Conservation (phyloP, 1,284 basidiomycete genomes). For the Porogramme epimiltina region DNA sequence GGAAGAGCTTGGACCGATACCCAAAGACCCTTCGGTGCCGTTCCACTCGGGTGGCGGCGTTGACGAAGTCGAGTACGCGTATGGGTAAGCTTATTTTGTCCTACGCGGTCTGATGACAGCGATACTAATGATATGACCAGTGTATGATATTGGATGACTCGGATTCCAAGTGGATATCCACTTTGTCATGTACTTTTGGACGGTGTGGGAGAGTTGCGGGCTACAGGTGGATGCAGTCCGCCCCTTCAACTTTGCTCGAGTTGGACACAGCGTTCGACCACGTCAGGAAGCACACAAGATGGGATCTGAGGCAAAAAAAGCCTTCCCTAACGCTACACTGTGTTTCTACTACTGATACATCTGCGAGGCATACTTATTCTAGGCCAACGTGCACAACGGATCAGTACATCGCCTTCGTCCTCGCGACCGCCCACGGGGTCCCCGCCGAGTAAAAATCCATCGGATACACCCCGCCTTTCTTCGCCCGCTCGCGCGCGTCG, state of each 20-base stretch:
- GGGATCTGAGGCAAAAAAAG: too few species aligned
- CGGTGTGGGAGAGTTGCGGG: too few species aligned
- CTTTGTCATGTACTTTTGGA: too few species aligned
- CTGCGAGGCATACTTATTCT: too few species aligned
- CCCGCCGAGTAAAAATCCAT: conserved; percentile 96
- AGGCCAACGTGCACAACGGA: background rate
- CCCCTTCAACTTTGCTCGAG: too few species aligned
- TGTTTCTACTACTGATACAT: too few species aligned
- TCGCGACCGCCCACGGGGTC: conserved; percentile 71
- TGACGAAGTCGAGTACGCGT: conserved; percentile 86
- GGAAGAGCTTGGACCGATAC: conserved; percentile 69
- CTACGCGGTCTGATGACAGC: background rate
- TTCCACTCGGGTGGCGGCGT: conserved; percentile 80
- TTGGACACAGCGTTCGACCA: too few species aligned
- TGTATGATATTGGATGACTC: background rate
- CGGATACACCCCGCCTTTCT: conserved; percentile 63
- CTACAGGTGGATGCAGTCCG: too few species aligned
- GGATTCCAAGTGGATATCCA: too few species aligned
- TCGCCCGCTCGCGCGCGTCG: conserved; percentile 29
- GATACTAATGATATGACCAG: background rate
- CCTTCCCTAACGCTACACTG: too few species aligned
- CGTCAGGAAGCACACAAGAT: too few species aligned
- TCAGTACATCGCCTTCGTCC: conserved; percentile 42
- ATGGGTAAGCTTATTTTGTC: conserved; percentile 56
- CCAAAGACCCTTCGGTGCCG: conserved; percentile 69